Evolutionary conservation across 2,329 filamentous ascomycete species (phyloP).

Genomic region (Exophiala sideris): DNA sequence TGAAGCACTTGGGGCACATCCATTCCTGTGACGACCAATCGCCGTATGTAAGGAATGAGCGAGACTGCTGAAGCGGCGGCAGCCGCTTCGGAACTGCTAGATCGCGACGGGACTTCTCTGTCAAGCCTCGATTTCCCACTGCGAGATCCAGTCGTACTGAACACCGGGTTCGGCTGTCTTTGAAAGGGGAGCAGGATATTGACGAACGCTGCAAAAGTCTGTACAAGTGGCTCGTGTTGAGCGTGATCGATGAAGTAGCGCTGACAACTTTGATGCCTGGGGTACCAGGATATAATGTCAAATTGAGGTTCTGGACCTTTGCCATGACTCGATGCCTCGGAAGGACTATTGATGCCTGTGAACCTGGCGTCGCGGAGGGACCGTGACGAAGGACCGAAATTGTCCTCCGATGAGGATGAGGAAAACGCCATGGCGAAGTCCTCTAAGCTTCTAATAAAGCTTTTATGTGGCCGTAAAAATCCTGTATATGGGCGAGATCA

Average conservation of each 20-base stretch:
- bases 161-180: conserved; percentile 52
- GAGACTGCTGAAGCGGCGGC: conserved; percentile 53
- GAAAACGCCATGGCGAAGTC: conserved; percentile 22
- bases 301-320: conserved; percentile 44
- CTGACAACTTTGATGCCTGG: conserved; percentile 83
- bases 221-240: conserved; percentile 76
- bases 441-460: background rate
- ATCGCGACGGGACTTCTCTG: conserved; percentile 13
- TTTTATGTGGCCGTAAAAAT: background rate
- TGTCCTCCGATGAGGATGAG: conserved; percentile 27
- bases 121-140: conserved; percentile 20
- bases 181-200: conserved; percentile 92
- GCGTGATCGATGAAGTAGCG: conserved; percentile 89
- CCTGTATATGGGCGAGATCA: no score
- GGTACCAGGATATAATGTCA: conserved; percentile 85
- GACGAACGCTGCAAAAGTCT: conserved; percentile 83
- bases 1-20: conserved; percentile 83
- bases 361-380: conserved; percentile 19
- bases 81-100: conserved; percentile 9
- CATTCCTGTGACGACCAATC: conserved; percentile 86
- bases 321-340: conserved; percentile 8
- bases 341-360: conserved; percentile 20
- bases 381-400: conserved; percentile 11
- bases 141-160: conserved; percentile 37
- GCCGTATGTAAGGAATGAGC: conserved; percentile 82